Evolutionary conservation across 2,329 filamentous ascomycete genomes (phyloP).

Genomic region (Cladosporium phlei): DNA sequence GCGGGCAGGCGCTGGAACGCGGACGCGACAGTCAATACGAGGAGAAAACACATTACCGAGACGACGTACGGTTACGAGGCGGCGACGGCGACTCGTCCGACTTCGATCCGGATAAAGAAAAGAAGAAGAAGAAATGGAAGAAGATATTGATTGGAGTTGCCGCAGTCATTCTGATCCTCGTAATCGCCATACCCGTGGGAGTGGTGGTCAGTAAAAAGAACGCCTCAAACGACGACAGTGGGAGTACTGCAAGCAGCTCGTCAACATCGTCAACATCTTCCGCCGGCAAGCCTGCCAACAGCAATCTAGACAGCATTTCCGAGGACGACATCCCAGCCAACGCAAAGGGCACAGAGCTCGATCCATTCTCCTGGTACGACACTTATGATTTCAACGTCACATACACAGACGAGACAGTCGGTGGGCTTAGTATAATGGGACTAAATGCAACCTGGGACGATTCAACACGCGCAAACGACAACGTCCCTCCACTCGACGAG

Average conservation of each 20-base stretch:
- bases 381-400: conserved; percentile 91
- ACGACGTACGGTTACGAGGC: conserved; percentile 40
- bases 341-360: conserved; percentile 71
- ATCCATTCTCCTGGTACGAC: conserved; percentile 88
- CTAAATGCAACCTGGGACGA: conserved; percentile 84
- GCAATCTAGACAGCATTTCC: conserved; percentile 42
- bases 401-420: conserved; percentile 79
- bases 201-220: conserved; percentile 44
- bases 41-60: conserved; percentile 36
- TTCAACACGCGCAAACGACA: conserved; percentile 67
- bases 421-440: conserved; percentile 86
- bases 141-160: conserved; percentile 41
- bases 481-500: conserved; percentile 72
- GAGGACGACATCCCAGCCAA: conserved; percentile 45
- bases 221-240: conserved; percentile 16
- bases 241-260: conserved; percentile 17
- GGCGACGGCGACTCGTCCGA: conserved; percentile 34
- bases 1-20: conserved; percentile 43
- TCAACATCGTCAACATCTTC: conserved; percentile 21
- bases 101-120: conserved; percentile 35
- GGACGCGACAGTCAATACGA: conserved; percentile 35
- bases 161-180: conserved; percentile 38
- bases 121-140: conserved; percentile 50
- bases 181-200: conserved; percentile 45
- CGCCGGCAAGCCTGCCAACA: conserved; percentile 36